Conservation (phyloP, 345 rosid species). For the Nasturtium officinale region DNA sequence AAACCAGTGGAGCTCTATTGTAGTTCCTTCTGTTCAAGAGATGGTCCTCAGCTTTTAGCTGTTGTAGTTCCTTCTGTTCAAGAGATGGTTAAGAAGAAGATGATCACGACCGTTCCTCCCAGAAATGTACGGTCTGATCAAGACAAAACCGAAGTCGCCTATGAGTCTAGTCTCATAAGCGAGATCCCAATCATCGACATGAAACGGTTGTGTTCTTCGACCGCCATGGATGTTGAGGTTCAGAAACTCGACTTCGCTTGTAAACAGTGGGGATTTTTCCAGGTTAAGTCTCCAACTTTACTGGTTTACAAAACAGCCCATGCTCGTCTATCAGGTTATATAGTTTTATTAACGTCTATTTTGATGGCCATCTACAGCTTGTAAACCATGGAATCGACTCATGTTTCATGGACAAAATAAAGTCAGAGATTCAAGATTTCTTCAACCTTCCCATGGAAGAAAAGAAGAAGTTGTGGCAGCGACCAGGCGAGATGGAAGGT, state of each 20-base stretch:
- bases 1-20: conserved; percentile 33
- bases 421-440: conserved; percentile 38
- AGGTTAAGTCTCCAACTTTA: conserved; percentile 41
- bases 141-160: conserved; percentile 10
- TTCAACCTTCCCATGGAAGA: conserved; percentile 46
- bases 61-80: too few species aligned
- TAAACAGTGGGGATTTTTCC: conserved; percentile 64
- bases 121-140: conserved; percentile 24
- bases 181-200: conserved; percentile 37
- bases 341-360: too few species aligned
- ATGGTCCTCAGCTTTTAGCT: too few species aligned
- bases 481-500: conserved; percentile 36
- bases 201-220: conserved; percentile 13
- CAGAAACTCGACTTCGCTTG: conserved; percentile 57
- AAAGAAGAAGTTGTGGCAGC: conserved; percentile 41
- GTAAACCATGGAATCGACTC: conserved; percentile 43
- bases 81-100: conserved; percentile 7
- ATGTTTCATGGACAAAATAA: conserved; percentile 34
- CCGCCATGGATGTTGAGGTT: conserved; percentile 23
- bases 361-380: conserved; percentile 21
- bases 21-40: conserved; percentile 41
- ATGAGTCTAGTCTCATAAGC: background rate
- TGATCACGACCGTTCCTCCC: conserved; percentile 30
- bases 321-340: too few species aligned
- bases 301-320: background rate